Conservation (phyloP, 2,329 filamentous ascomycete genomes). For the Cladosporium halotolerans region DNA sequence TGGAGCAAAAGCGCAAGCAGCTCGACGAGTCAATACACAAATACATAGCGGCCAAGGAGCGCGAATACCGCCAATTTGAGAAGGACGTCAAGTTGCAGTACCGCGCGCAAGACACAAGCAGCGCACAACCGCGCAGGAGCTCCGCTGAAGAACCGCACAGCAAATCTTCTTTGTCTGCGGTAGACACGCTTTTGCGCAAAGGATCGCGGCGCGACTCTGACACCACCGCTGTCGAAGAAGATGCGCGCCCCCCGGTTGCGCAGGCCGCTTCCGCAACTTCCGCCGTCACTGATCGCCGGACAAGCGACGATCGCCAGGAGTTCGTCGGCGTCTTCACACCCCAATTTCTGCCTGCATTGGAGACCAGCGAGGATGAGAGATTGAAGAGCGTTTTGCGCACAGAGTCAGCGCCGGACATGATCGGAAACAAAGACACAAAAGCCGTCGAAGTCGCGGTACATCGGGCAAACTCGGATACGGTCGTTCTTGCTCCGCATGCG, state of each 20-base stretch:
- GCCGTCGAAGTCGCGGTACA: slow-evolving; percentile 13
- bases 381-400: slow-evolving; percentile 16
- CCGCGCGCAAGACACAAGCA: slow-evolving; percentile 7
- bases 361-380: slow-evolving; percentile 16
- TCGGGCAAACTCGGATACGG: slow-evolving; percentile 26
- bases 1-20: slow-evolving; percentile 32
- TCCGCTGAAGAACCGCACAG: slow-evolving; percentile 9
- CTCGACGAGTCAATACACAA: slow-evolving; percentile 34
- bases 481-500: slow-evolving; percentile 22
- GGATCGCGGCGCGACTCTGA: slow-evolving; percentile 16
- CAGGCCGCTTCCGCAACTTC: slow-evolving; percentile 6
- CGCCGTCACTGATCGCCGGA: slow-evolving; percentile 21
- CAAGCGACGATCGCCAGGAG: slow-evolving; percentile 26
- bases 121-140: slow-evolving; percentile 8
- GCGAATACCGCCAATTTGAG: slow-evolving; percentile 32
- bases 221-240: slow-evolving; percentile 13
- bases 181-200: slow-evolving; percentile 20
- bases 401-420: slow-evolving; percentile 22
- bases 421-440: background rate
- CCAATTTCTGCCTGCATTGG: slow-evolving; percentile 29
- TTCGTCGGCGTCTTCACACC: slow-evolving; percentile 33
- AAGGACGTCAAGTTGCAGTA: slow-evolving; percentile 23
- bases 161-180: slow-evolving; percentile 15
- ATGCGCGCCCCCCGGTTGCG: slow-evolving; percentile 12
- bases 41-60: slow-evolving; percentile 33